These are phyloP conservation scores for Backusella psychrophila DNA, from an alignment of 192 early-diverging fungal genomes.

Conservation along the genomic window DNA sequence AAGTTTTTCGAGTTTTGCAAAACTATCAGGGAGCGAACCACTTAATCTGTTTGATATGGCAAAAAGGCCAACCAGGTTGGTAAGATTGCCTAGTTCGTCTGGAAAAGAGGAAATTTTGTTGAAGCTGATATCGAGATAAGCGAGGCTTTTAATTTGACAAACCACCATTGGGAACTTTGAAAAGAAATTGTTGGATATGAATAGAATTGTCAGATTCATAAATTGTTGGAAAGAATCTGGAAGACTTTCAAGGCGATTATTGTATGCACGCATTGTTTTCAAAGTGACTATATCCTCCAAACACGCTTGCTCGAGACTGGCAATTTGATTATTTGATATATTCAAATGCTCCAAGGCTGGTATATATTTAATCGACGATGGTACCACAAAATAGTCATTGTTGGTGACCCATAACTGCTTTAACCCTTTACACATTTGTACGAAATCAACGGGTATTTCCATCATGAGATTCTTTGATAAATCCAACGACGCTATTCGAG, in stretches of 20 bases:
- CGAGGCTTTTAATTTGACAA: conserved; percentile 56
- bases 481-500: conserved; percentile 71
- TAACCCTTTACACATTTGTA: conserved; percentile 68
- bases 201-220: conserved; percentile 57
- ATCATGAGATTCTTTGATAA: conserved; percentile 80
- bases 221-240: conserved; percentile 61
- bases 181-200: conserved; percentile 82
- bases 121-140: conserved; percentile 78
- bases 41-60: conserved; percentile 73
- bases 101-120: conserved; percentile 77
- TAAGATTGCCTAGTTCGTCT: conserved; percentile 65
- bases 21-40: conserved; percentile 62
- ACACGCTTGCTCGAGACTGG: conserved; percentile 55
- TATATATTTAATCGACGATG: conserved; percentile 62
- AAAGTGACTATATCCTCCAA: conserved; percentile 60
- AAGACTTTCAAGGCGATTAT: conserved; percentile 71
- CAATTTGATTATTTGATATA: conserved; percentile 74
- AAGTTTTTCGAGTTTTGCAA: conserved; percentile 57
- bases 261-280: conserved; percentile 60
- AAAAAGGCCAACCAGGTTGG: conserved; percentile 55
- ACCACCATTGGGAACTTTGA: conserved; percentile 61
- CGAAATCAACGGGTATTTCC: conserved; percentile 80
- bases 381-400: conserved; percentile 68
- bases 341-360: conserved; percentile 68
- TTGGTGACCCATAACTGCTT: conserved; percentile 66